Evolutionary conservation across 768 basidiomycete species (phyloP), one percentile per base, ranked within the genome.

Genomic region (Leccinum ochraceum): DNA sequence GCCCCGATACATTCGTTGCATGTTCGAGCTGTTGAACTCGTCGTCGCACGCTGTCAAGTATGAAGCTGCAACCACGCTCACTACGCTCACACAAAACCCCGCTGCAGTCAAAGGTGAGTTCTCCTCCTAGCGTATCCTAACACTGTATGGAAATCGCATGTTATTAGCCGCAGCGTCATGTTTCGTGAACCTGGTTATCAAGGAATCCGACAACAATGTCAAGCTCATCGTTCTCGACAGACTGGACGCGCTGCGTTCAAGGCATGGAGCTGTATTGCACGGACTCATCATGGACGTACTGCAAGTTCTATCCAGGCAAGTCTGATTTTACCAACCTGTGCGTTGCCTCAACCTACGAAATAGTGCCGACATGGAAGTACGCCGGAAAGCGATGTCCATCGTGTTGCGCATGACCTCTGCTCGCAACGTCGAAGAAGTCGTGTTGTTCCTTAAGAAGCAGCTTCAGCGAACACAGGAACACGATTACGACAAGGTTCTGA

Each of bases 201-300:
- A 95, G 77, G 96, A 98, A 76, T 94, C 95, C 2, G 96, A 98
- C 78, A 99, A 98, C 77, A 99, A 99, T 67, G 96, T 98, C 75
- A 98, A 98, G 76, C 84, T 98, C 50, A 98, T 98, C 60, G 96
- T 98, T 17, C 82, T 99, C 26, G 92, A 96, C 70, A 87, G 97
- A 50, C 83, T 99, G 37, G 92, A 98, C 57, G 77, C 75, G 36
- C 80, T 99, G 22, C 85, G 92, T 49, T 79, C 86, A 5, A 26
- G 24, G 24, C 24, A 26, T 26, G 24, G 24, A 26, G 24, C 24
- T 26, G 24, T 26, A 26, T 26, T 26, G 24, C 4, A 26, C 24
- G 3, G 24, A 26, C 24, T 26, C 24, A 26, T 26, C 24, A 4
- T 26, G 24, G 3, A 26, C 24, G 24, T 26, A 3, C 24, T 26